A percentile compares a stretch with the other conserved stretches of the same genome.
These are phyloP conservation scores for Sugiyamaella xylanicola DNA, from an alignment of 1,139 yeast species.

Conservation along the genomic window DNA sequence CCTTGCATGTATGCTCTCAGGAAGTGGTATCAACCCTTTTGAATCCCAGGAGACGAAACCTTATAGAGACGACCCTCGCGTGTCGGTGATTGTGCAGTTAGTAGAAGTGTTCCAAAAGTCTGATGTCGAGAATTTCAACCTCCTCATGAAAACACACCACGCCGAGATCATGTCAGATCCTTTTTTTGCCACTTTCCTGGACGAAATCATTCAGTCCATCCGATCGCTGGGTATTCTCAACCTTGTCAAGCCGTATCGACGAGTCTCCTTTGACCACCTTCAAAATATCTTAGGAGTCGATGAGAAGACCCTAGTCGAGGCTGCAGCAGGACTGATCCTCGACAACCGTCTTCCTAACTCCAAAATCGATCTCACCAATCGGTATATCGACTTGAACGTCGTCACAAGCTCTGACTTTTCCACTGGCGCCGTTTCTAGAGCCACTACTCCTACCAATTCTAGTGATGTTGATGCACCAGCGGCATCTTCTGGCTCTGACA, in stretches of 20 bases:
- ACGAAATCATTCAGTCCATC: slow-evolving; percentile 41
- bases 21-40: slow-evolving; percentile 67
- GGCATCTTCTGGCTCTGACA: neutral
- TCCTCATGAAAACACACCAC: slow-evolving; percentile 35
- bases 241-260: slow-evolving; percentile 46
- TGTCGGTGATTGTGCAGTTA: slow-evolving; percentile 44
- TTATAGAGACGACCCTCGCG: slow-evolving; percentile 45
- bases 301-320: slow-evolving; percentile 45
- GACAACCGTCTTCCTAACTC: slow-evolving; percentile 50
- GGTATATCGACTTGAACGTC: slow-evolving; percentile 24
- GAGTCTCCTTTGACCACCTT: slow-evolving; percentile 41
- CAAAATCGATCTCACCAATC: slow-evolving; percentile 46
- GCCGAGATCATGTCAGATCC: slow-evolving; percentile 36
- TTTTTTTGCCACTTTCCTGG: slow-evolving; percentile 37
- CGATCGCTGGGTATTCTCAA: slow-evolving; percentile 44
- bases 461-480: too few relatives aligned
- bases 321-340: slow-evolving; percentile 49
- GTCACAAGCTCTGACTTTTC: neutral
- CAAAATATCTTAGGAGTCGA: slow-evolving; percentile 36
- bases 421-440: neutral
- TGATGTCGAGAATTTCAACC: slow-evolving; percentile 44
- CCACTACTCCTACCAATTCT: neutral
- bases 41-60: slow-evolving; percentile 53
- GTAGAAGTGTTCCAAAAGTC: slow-evolving; percentile 45
- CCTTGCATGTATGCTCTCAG: slow-evolving; percentile 63